phyloP scores from a whole-genome alignment of 2,329 filamentous ascomycete genomes.

The Pseudogymnoascus sp. region DNA sequence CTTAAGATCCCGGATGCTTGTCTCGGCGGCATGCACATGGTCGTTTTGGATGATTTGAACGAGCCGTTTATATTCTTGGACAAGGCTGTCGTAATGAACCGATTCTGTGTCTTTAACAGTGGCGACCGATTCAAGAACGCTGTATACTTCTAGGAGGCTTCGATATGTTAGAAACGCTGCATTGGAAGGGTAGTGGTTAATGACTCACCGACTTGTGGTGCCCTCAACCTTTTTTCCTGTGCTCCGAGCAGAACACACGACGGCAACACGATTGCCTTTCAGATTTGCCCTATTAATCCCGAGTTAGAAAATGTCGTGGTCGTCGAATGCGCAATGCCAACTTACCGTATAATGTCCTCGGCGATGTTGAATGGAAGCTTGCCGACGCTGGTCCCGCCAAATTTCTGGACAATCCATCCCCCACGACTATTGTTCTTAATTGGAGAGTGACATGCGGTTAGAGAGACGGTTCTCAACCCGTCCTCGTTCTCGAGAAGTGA shows the following conservation, averaged over 20 bases:
- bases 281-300: constrained; percentile 44
- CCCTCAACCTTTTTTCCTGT: constrained; percentile 90
- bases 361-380: constrained; percentile 78
- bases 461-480: not conserved
- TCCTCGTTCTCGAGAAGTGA: constrained; percentile 9
- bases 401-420: constrained; percentile 85
- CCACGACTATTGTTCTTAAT: constrained; percentile 26
- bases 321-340: not conserved
- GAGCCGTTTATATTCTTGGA: constrained; percentile 60
- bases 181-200: not conserved
- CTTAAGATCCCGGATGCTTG: constrained; percentile 47
- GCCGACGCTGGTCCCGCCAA: constrained; percentile 89
- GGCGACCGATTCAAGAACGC: constrained; percentile 46
- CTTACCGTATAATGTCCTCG: constrained; percentile 58
- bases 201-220: constrained; percentile 82
- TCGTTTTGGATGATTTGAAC: constrained; percentile 76
- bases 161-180: not conserved
- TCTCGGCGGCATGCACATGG: constrained; percentile 64
- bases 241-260: constrained; percentile 93
- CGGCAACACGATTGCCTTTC: constrained; percentile 64
- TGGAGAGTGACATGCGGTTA: constrained; percentile 7
- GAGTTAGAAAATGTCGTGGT: constrained; percentile 2
- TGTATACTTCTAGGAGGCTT: constrained; percentile 48
- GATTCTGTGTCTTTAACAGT: constrained; percentile 43
- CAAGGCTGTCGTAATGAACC: constrained; percentile 41